Evolutionary conservation across 2,329 filamentous ascomycete genomes (phyloP), one percentile per base, ranked within the genome.

Genomic region (Neobulgaria alba): DNA sequence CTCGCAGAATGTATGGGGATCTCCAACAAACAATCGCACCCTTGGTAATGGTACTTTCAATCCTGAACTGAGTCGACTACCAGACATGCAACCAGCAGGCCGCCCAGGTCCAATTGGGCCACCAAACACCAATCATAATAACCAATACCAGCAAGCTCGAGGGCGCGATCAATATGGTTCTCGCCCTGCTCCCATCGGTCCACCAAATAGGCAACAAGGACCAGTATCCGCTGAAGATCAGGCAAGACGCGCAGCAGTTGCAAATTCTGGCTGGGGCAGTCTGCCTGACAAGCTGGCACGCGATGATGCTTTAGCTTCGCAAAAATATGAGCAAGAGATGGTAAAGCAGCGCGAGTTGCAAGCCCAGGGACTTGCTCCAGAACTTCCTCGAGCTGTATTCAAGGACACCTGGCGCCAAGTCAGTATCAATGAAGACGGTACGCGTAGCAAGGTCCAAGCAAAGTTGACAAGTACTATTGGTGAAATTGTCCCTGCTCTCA

Each of bases 31-130:
- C 52, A 79, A 85, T 50, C 73, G 79, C 39, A 79, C 76, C 9
- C 76, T 89, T 15, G 84, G 84, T 3, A 89, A 89, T 58, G 84
- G 84, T 32, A 86, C 82, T 0, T 89, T 89, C 54, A 77, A 74
- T 42, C 69, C 75, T 10, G 75, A 78, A 50, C 67, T 82, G 38
- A 71, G 69, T 59, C 31, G 61, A 62, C 14, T 60, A 5, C 55
- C 58, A 19, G 55, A 58, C 26, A 54, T 57, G 40, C 53, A 57
- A 34, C 41, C 44, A 41, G 42, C 51, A 21, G 42, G 53, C 23
- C 49, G 48, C 34, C 59, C 59, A 33, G 58, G 54, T 18, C 59
- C 59, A 33, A 62, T 62, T 41, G 59, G 58, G 18, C 58, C 59
- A 26, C 58, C 58, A 29, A 52, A 49, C 31, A 33, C 45, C 20